Evolutionary conservation across 163 green algal species (phyloP).

Genomic region (Chloromonas sp.): DNA sequence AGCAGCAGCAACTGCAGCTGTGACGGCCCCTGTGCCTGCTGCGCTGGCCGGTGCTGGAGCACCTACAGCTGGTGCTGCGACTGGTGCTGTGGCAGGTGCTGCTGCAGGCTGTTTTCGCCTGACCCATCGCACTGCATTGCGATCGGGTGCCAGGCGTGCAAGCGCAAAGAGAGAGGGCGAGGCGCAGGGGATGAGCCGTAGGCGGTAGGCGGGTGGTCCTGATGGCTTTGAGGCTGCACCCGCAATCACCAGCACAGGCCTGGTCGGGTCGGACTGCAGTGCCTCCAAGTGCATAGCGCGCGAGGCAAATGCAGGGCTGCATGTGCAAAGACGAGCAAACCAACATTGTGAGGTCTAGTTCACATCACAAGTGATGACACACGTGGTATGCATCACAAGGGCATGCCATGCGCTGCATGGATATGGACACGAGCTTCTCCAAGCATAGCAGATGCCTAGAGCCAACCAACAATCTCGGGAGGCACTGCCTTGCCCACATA

Average conservation of each 20-base stretch:
- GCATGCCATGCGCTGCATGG: too few species aligned
- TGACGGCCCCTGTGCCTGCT: constrained; percentile 9
- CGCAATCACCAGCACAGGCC: constrained; percentile 28
- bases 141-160: constrained; percentile 44
- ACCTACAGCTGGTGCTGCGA: constrained; percentile 2
- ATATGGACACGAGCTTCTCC: too few species aligned
- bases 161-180: constrained; percentile 36
- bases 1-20: constrained; percentile 20
- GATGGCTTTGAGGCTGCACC: neutral
- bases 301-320: constrained; percentile 1
- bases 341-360: too few species aligned
- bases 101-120: neutral
- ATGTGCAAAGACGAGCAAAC: neutral
- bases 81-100: neutral
- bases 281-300: constrained; percentile 7
- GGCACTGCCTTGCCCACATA: too few species aligned
- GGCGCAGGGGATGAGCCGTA: constrained; percentile 48
- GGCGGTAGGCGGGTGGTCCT: constrained; percentile 20
- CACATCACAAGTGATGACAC: too few species aligned
- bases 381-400: too few species aligned
- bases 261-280: constrained; percentile 26
- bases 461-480: too few species aligned
- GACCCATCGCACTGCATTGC: constrained; percentile 53
- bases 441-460: too few species aligned
- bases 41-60: constrained; percentile 2